Evolutionary conservation across 2,329 filamentous ascomycete genomes (phyloP), one percentile per base, ranked within the genome.

Genomic region (Talaromyces islandicus): DNA sequence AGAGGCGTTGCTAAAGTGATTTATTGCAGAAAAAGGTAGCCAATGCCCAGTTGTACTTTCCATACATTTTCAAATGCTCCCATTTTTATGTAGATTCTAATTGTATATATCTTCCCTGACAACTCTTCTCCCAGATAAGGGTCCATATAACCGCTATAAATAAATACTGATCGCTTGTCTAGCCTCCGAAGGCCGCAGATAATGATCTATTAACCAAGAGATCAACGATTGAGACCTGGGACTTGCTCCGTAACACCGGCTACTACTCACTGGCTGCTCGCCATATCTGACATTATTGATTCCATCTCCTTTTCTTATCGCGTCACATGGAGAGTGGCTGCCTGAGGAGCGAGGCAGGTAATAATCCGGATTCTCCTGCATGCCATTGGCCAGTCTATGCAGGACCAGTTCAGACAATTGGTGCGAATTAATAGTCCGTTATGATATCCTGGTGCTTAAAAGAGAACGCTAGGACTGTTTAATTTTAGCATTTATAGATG

Each of bases 1-100:
- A 0, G 73, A 77, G 7, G 46, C 30, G 12, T 19, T 57, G 43
- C 11, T 57, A 14, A 57, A 57, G 21, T 57, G 17, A 51, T 27
- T 11, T 56, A n/a, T 7, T 46, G 6, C 3, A 27, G 6, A 27
- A 27, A 27, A 27, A 27, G 25, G 25, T 27, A 27, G 25, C 25
- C 25, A 27, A 27, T 27, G 25, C 6, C 25, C 3, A 27, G 6
- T 27, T 3, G 25, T 27, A 27, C 3, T 27, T 27, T 6, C 25
- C 25, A 3, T 27, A 27, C 3, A 3, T 27, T 27, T 27, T 27
- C 6, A 27, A 27, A 27, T 27, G 25, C 25, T 27, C 25, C 25
- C 3, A 27, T 27, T 27, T 6, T 27, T 6, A 27, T 27, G n/a
- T n/a, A n/a, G n/a, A 27, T 27, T 27, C 25, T 27, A 27, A 6